These are phyloP conservation scores for Beauveria rudraprayagi DNA, from an alignment of 2,329 filamentous ascomycete genomes.

Conservation along the genomic window DNA sequence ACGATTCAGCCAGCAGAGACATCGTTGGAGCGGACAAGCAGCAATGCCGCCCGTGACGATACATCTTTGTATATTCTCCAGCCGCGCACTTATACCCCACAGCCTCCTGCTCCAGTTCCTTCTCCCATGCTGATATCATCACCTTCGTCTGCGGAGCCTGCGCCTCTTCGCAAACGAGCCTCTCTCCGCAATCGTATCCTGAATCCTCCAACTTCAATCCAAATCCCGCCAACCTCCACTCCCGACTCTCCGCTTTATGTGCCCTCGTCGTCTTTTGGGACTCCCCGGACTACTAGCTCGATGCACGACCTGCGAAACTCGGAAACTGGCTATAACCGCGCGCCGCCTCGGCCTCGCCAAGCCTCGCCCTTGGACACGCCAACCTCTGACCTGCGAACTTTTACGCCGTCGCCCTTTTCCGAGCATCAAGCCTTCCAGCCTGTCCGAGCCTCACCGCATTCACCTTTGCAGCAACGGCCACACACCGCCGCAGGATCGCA, in stretches of 20 bases:
- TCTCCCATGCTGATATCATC: constrained; percentile 34
- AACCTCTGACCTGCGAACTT: constrained; percentile 29
- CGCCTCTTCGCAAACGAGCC: constrained; percentile 28
- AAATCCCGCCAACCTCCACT: constrained; percentile 36
- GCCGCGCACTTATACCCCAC: constrained; percentile 49
- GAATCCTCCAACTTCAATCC: constrained; percentile 44
- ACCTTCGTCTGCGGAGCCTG: constrained; percentile 11
- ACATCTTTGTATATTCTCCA: constrained; percentile 45
- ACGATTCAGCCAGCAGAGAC: neutral
- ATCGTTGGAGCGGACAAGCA: neutral
- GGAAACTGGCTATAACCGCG: neutral
- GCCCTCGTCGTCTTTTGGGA: constrained; percentile 27
- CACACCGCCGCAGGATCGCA: constrained; percentile 38
- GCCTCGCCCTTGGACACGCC: constrained; percentile 22
- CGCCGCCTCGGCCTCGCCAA: neutral
- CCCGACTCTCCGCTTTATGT: constrained; percentile 15
- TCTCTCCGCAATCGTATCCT: constrained; percentile 47
- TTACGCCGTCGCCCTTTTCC: constrained; percentile 41
- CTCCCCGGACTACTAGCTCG: constrained; percentile 18
- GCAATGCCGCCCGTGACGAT: constrained; percentile 18
- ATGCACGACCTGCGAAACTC: constrained; percentile 9
- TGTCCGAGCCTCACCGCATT: constrained; percentile 55
- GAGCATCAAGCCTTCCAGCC: constrained; percentile 53
- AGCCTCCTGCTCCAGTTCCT: constrained; percentile 38
- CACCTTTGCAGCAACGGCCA: constrained; percentile 52